phyloP scores from a whole-genome alignment of 179 eudicot genomes.

The Monotropa hypopitys region DNA sequence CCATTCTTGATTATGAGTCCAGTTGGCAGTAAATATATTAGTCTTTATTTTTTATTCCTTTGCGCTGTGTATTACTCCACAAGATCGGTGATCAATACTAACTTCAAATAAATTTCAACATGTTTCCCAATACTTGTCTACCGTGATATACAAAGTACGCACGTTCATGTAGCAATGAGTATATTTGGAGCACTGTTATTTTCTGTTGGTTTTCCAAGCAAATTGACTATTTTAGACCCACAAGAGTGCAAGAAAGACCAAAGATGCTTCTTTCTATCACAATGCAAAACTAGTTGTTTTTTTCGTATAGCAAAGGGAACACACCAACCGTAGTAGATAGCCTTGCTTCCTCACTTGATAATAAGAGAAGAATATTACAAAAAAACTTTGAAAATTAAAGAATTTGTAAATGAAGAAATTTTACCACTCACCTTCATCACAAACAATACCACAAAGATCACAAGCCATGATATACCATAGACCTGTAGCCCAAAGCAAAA shows the following conservation, averaged over 20 bases:
- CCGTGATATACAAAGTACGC: background rate
- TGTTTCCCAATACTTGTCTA: background rate
- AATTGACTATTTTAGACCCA: background rate
- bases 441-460: conserved; percentile 51
- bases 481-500: conserved; percentile 39
- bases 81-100: background rate
- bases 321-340: background rate
- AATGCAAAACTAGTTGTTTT: background rate
- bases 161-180: background rate
- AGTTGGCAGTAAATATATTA: background rate
- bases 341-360: background rate
- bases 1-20: background rate
- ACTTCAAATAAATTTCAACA: background rate
- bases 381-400: background rate
- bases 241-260: background rate
- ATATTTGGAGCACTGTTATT: background rate
- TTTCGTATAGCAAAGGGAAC: background rate
- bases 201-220: background rate
- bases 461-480: conserved; percentile 93
- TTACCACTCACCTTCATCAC: conserved; percentile 61
- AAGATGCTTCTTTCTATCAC: background rate
- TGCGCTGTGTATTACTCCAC: background rate
- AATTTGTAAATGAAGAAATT: background rate
- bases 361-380: background rate
- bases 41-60: background rate